phyloP scores from a whole-genome alignment of 2,329 filamentous ascomycete species.

The Neofusicoccum parvum region DNA sequence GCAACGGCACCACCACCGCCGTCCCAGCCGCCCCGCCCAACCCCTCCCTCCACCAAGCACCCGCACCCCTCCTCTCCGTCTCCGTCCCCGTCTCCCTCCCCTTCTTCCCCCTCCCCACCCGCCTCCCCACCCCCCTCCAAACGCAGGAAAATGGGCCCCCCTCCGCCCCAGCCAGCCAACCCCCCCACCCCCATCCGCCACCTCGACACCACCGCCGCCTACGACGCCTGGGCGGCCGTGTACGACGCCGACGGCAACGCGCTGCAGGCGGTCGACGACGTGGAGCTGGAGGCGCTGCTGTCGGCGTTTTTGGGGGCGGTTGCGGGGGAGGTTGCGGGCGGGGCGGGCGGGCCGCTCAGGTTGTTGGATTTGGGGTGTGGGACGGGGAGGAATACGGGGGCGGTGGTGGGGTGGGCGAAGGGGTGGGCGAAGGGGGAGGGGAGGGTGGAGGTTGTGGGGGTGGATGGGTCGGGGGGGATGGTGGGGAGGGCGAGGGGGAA shows the following conservation, averaged over 20 bases:
- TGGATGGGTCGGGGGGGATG: slow-evolving; percentile 63
- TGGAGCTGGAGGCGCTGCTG: slow-evolving; percentile 56
- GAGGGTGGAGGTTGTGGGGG: slow-evolving; percentile 49
- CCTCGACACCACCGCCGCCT: slow-evolving; percentile 48
- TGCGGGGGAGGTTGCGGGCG: not conserved
- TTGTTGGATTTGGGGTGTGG: slow-evolving; percentile 67
- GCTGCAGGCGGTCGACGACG: slow-evolving; percentile 64
- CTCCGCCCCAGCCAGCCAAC: not conserved
- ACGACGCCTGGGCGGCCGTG: slow-evolving; percentile 54
- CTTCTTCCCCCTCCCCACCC: not conserved
- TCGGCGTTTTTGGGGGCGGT: slow-evolving; percentile 49
- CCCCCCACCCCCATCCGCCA: slow-evolving; percentile 33
- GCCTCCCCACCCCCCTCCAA: not conserved
- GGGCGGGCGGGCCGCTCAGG: slow-evolving; percentile 31
- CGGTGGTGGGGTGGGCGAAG: slow-evolving; percentile 43
- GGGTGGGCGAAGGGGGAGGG: slow-evolving; percentile 3
- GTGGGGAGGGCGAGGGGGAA: slow-evolving; percentile 52
- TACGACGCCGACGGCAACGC: slow-evolving; percentile 70
- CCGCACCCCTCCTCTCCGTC: not conserved
- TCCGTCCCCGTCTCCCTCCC: not conserved
- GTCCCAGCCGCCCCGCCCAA: not conserved
- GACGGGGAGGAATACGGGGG: slow-evolving; percentile 64
- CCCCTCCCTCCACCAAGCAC: not conserved
- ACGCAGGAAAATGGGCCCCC: not conserved
- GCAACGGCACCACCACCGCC: not conserved